These are phyloP conservation scores for Umbelopsis vinacea DNA, from an alignment of 192 early-diverging fungal genomes.

Conservation along the genomic window DNA sequence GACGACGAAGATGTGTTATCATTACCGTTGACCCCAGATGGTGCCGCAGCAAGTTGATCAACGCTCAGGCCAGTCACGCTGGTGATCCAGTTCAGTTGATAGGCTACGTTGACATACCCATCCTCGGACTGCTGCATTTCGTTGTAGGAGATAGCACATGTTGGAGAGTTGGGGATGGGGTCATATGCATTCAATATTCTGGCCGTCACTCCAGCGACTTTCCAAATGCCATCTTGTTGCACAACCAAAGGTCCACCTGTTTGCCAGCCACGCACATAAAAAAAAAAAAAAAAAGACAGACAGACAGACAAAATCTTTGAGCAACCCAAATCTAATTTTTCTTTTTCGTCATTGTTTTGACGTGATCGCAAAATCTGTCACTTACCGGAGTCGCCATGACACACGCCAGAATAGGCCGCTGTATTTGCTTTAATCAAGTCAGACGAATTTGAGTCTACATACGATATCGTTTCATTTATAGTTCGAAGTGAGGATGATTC, in stretches of 20 bases:
- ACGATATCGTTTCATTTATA: slow-evolving; percentile 1
- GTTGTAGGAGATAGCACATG: slow-evolving; percentile 4
- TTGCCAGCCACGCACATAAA: too few relatives aligned
- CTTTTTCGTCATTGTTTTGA: not conserved
- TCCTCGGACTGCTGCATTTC: not conserved
- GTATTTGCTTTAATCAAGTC: slow-evolving; percentile 6
- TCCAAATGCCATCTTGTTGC: slow-evolving; percentile 13
- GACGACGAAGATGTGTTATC: not conserved
- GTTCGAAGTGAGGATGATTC: not conserved
- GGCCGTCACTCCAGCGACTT: not conserved
- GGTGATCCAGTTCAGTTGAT: not conserved
- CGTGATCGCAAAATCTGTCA: not conserved
- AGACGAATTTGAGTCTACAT: not conserved
- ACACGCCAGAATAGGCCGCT: not conserved
- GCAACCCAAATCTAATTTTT: not conserved
- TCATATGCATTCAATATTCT: slow-evolving; percentile 17
- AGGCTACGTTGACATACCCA: not conserved
- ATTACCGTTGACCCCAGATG: not conserved
- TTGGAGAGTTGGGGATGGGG: not conserved
- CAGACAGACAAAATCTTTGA: too few relatives aligned
- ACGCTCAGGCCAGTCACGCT: not conserved
- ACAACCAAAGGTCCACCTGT: slow-evolving; percentile 8
- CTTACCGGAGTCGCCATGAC: slow-evolving; percentile 16
- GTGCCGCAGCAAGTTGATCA: not conserved
- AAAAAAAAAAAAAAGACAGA: not conserved